Percentiles rank a stretch among this genome's conserved stretches.
phyloP scores from a whole-genome alignment of 1,139 yeast genomes.

The Kodamaea fungicola region DNA sequence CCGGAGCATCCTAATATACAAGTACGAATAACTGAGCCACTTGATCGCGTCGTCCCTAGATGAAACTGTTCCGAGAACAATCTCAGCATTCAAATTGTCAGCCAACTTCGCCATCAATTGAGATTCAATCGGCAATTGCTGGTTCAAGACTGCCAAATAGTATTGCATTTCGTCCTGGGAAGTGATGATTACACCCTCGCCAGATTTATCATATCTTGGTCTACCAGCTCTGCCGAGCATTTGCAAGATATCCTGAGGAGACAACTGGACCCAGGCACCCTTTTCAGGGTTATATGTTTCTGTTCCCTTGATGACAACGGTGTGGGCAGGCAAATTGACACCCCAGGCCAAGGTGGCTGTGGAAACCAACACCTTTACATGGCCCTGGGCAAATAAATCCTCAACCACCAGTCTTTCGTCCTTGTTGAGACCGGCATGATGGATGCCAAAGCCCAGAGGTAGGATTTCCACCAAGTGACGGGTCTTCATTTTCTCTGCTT shows the following conservation, averaged over 20 bases:
- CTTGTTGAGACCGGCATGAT: constrained; percentile 87
- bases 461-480: constrained; percentile 57
- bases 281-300: constrained; percentile 89
- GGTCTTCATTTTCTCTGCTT: constrained; percentile 55
- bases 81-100: constrained; percentile 83
- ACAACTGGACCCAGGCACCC: constrained; percentile 83
- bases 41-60: constrained; percentile 62
- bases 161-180: constrained; percentile 83
- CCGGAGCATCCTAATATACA: constrained; percentile 74
- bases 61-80: constrained; percentile 67
- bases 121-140: constrained; percentile 90
- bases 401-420: constrained; percentile 77
- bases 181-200: constrained; percentile 93
- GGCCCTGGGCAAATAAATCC: constrained; percentile 85
- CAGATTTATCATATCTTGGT: constrained; percentile 87
- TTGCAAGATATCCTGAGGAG: constrained; percentile 92
- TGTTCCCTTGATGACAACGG: constrained; percentile 93
- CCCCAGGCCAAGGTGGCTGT: constrained; percentile 99
- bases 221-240: constrained; percentile 98
- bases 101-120: constrained; percentile 70
- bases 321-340: constrained; percentile 94
- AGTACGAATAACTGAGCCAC: constrained; percentile 81
- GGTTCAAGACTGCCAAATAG: constrained; percentile 82
- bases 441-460: constrained; percentile 80
- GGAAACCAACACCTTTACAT: constrained; percentile 76